Conservation (phyloP, 2,329 filamentous ascomycete genomes). For the Teratosphaeria gauchensis region DNA sequence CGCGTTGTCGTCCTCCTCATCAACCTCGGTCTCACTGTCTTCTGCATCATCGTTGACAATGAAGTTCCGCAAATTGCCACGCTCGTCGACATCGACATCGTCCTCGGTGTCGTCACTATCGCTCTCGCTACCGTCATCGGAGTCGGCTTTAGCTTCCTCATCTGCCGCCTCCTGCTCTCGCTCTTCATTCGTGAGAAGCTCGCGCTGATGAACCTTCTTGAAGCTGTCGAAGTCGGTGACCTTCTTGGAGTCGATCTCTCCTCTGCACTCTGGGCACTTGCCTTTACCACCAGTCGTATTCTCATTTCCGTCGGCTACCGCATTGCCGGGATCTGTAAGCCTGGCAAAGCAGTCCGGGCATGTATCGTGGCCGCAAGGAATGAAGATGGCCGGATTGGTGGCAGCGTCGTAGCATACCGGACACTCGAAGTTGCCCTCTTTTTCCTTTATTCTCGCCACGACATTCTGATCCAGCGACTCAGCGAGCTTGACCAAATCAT, state of each 20-base stretch:
- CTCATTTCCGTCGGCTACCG: constrained; percentile 52
- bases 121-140: constrained; percentile 44
- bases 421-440: constrained; percentile 58
- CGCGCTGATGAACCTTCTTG: constrained; percentile 59
- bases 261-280: constrained; percentile 70
- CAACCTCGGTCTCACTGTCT: constrained; percentile 19
- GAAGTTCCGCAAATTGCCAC: constrained; percentile 42
- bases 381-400: constrained; percentile 64
- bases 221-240: constrained; percentile 69
- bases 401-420: constrained; percentile 73
- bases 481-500: constrained; percentile 54
- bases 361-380: constrained; percentile 73
- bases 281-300: constrained; percentile 30
- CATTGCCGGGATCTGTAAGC: constrained; percentile 53
- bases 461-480: constrained; percentile 50
- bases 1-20: constrained; percentile 13
- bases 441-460: constrained; percentile 54
- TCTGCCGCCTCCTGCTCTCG: constrained; percentile 28
- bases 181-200: constrained; percentile 32
- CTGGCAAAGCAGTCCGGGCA: constrained; percentile 68
- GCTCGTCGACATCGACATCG: constrained; percentile 18
- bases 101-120: constrained; percentile 33
- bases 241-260: constrained; percentile 53
- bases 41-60: constrained; percentile 40
- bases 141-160: constrained; percentile 29